These are phyloP conservation scores for Monilinia fructigena DNA, from an alignment of 2,329 filamentous ascomycete genomes.

Conservation along the genomic window DNA sequence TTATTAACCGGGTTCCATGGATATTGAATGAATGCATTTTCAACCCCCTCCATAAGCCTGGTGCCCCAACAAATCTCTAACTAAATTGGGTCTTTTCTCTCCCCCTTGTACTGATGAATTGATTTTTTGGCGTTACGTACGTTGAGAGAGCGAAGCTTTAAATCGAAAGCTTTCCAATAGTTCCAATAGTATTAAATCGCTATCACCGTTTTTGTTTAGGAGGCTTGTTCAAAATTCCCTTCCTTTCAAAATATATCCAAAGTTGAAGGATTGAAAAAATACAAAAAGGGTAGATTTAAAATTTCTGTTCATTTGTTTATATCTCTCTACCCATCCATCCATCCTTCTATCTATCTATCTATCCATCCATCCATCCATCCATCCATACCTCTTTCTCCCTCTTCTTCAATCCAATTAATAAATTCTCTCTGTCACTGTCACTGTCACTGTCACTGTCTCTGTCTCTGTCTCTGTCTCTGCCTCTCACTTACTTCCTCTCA, in stretches of 20 bases:
- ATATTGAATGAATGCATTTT: background rate
- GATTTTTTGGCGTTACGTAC: slow-evolving; percentile 24
- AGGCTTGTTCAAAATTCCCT: background rate
- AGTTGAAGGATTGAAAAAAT: too few species aligned
- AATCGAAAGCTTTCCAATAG: slow-evolving; percentile 3
- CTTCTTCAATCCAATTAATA: slow-evolving; percentile 6
- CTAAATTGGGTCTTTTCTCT: slow-evolving; percentile 9
- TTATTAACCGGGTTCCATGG: background rate
- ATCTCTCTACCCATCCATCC: background rate
- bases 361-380: too few species aligned
- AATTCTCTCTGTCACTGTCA: background rate
- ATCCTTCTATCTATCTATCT: background rate
- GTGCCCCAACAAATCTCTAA: slow-evolving; percentile 24
- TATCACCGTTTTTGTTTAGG: background rate
- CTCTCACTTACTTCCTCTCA: background rate
- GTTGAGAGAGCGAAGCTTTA: slow-evolving; percentile 19
- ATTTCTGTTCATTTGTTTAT: background rate
- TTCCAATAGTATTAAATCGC: too few species aligned
- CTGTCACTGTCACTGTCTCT: slow-evolving; percentile 2
- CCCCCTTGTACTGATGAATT: slow-evolving; percentile 19
- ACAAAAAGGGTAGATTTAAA: background rate
- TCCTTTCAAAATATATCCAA: background rate
- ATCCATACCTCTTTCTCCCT: too few species aligned
- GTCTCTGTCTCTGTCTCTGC: too few species aligned
- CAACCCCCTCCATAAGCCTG: slow-evolving; percentile 16